These are phyloP conservation scores for Ceratocystis smalleyi DNA, from an alignment of 2,329 filamentous ascomycete species.

Conservation along the genomic window DNA sequence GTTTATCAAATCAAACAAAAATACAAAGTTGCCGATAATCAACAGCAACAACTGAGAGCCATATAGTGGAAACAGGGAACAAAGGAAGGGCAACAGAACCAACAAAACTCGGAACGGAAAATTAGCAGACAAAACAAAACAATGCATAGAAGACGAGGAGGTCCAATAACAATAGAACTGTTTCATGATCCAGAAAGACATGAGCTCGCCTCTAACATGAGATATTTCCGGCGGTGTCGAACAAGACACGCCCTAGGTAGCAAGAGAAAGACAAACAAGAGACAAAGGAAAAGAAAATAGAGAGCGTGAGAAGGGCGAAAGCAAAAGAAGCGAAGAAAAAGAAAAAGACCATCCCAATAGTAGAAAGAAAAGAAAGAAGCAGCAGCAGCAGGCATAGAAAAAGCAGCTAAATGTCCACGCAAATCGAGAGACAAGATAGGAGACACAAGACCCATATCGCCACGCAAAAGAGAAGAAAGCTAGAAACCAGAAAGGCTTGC, in stretches of 20 bases:
- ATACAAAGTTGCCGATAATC: background rate
- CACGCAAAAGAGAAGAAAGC: background rate
- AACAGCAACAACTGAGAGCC: slow-evolving; percentile 11
- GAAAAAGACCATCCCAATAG: background rate
- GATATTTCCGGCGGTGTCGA: background rate
- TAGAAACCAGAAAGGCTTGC: background rate
- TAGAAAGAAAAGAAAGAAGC: background rate
- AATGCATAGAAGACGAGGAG: background rate
- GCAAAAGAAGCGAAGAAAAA: background rate
- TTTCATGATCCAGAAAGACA: slow-evolving; percentile 3
- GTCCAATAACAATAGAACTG: background rate
- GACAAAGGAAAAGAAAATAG: slow-evolving; percentile 5
- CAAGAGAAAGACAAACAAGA: slow-evolving; percentile 5
- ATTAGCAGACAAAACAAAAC: background rate
- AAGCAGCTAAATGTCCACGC: background rate
- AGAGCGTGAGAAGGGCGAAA: background rate
- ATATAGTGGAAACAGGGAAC: slow-evolving; percentile 15
- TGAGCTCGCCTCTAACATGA: slow-evolving; percentile 2
- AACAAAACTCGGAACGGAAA: background rate
- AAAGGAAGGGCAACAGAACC: background rate
- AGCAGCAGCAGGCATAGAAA: background rate
- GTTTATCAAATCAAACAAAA: background rate
- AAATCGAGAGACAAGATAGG: background rate
- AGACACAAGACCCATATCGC: background rate
- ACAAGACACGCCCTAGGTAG: slow-evolving; percentile 6